Conservation (phyloP, 1,284 basidiomycete species). For the Fomitopsis palustris region DNA sequence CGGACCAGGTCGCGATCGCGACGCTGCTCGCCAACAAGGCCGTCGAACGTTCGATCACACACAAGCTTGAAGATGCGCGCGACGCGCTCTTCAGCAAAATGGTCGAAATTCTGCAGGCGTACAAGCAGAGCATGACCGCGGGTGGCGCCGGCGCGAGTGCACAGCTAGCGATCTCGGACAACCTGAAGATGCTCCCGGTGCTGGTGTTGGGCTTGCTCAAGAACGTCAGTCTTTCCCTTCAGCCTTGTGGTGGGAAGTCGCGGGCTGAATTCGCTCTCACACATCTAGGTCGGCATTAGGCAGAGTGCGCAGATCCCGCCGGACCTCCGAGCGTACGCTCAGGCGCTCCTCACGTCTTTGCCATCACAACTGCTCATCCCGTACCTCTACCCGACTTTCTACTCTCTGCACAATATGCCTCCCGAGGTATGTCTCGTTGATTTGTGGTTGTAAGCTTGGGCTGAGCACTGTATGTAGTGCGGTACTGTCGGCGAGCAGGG, state of each 20-base stretch:
- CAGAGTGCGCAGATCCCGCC: constrained; percentile 96
- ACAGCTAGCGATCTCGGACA: constrained; percentile 90
- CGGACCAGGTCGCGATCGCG: constrained; percentile 90
- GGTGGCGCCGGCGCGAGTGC: constrained; percentile 90
- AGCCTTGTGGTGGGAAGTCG: neutral
- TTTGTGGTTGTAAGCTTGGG: neutral
- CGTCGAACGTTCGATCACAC: constrained; percentile 87
- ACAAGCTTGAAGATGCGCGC: constrained; percentile 92
- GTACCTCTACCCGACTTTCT: constrained; percentile 94
- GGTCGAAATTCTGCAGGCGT: constrained; percentile 87
- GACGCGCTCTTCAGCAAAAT: constrained; percentile 90
- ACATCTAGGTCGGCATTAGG: constrained; percentile 80
- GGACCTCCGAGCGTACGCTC: constrained; percentile 94
- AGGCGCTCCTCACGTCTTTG: constrained; percentile 87
- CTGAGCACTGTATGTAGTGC: constrained; percentile 38
- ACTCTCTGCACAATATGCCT: constrained; percentile 96
- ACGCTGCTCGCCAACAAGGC: constrained; percentile 95
- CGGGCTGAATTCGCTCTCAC: constrained; percentile 2
- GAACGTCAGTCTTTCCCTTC: constrained; percentile 63
- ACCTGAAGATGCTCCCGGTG: constrained; percentile 92
- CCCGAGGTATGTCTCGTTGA: constrained; percentile 59
- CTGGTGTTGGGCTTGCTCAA: constrained; percentile 89
- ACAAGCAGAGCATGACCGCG: constrained; percentile 96
- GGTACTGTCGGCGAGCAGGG: constrained; percentile 82
- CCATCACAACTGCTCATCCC: constrained; percentile 91